Conservation (phyloP, 2,329 filamentous ascomycete genomes). For the Aspergillus aculeatinus region DNA sequence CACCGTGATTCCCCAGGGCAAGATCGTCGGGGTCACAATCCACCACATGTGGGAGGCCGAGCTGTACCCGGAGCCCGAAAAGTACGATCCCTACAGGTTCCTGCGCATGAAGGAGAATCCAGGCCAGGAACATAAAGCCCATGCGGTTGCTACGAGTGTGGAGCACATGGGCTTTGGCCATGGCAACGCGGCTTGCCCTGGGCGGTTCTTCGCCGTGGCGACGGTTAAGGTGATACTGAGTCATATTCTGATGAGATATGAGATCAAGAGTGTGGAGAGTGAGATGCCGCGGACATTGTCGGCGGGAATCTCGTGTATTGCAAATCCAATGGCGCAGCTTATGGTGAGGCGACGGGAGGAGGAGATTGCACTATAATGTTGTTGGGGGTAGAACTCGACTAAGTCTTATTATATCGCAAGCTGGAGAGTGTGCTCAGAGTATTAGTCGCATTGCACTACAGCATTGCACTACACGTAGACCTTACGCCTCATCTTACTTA, state of each 20-base stretch:
- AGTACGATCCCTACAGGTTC: slow-evolving; percentile 16
- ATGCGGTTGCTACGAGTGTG: slow-evolving; percentile 19
- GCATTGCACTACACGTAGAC: too few relatives aligned
- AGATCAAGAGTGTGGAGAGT: slow-evolving; percentile 38
- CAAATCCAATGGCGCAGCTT: too few relatives aligned
- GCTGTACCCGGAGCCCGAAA: slow-evolving; percentile 4
- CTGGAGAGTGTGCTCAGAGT: too few relatives aligned
- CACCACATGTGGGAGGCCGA: slow-evolving; percentile 8
- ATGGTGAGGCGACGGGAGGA: too few relatives aligned
- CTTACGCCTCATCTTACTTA: too few relatives aligned
- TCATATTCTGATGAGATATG: slow-evolving; percentile 52
- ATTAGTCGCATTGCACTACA: too few relatives aligned
- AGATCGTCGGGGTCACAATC: slow-evolving; percentile 3
- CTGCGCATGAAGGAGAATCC: slow-evolving; percentile 5
- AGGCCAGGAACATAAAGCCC: slow-evolving; percentile 9
- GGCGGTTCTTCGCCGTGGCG: slow-evolving; percentile 54
- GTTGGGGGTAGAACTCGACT: too few relatives aligned
- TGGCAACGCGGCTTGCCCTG: slow-evolving; percentile 42
- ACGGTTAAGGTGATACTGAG: slow-evolving; percentile 54
- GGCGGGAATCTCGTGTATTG: too few relatives aligned
- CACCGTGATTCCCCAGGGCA: slow-evolving; percentile 5
- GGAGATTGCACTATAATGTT: too few relatives aligned
- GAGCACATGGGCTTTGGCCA: slow-evolving; percentile 30
- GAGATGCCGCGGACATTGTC: too few relatives aligned
- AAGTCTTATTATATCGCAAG: too few relatives aligned